Base-by-base conservation (phyloP, 345 rosid genomes). In the Cochlearia excelsa region DNA sequence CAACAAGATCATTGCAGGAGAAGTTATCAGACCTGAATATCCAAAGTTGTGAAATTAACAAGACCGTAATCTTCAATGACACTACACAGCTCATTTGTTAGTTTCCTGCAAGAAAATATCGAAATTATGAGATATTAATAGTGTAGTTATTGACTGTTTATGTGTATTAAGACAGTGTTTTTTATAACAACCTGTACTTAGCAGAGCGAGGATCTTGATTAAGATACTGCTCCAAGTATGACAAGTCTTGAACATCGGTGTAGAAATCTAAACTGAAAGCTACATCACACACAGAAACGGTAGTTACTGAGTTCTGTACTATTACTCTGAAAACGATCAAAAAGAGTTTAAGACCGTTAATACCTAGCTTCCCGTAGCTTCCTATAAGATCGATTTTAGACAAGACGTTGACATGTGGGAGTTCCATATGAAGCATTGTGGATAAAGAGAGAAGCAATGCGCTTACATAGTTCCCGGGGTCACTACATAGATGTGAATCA, bases 361-460 rank as follows among this genome's bases (percentile, higher is more conserved):
- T 31, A 90, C 96, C 90, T 59, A 94, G 78, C 80, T 79, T 94
- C 72, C 99, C 97, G 43, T 87, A 94, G 83, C 62, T 87, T 72
- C 84, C 97, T 65, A 84, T 80, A 27, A 94, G 80, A 74, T 87
- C 97, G 16, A 90, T 94, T 79, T 94, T 94, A 52, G 96, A 94
- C 62, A 94, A 75, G 69, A 94, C 87, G 72, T 90, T 94, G 70
- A 90, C 37, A 11, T 85, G 96, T 7, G 95, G 97, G 57, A 90
- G 87, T 73, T 90, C 99, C 81, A 94, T 57, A 78, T 90, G 99
- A 72, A 94, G 65, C 97, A 87, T 87, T 57, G 96, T 84, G 28
- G 97, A 87, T 54, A 94, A 66, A 0, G 96, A 84, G 38, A 84
- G 92, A 70, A 87, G 81, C 70, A 94, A 76, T 2, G 87, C 90